phyloP scores from a whole-genome alignment of 768 basidiomycete species.

The Lentinula aciculospora region DNA sequence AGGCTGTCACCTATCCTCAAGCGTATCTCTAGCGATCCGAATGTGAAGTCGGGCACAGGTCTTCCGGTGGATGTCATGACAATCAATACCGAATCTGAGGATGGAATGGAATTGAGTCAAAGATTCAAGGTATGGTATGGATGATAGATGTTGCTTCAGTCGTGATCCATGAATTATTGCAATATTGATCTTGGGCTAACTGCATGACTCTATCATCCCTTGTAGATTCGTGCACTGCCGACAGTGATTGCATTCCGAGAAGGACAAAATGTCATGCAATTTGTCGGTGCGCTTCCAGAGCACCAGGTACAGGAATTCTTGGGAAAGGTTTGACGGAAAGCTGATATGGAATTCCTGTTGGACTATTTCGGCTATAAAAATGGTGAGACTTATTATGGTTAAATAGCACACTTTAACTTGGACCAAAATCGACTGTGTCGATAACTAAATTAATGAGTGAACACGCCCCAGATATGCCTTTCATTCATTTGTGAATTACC shows the following conservation, averaged over 20 bases:
- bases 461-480: too few species aligned
- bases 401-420: too few species aligned
- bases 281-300: conserved; percentile 55
- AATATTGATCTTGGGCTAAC: background rate
- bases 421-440: too few species aligned
- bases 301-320: conserved; percentile 39
- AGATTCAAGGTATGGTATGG: conserved; percentile 39
- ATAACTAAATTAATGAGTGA: too few species aligned
- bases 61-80: conserved; percentile 67
- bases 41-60: conserved; percentile 44
- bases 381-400: background rate
- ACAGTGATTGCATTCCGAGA: conserved; percentile 75
- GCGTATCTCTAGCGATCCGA: conserved; percentile 42
- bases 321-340: conserved; percentile 21
- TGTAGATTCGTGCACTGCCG: conserved; percentile 67
- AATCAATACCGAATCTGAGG: conserved; percentile 55
- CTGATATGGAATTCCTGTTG: background rate
- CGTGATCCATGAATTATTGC: background rate
- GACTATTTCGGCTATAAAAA: background rate
- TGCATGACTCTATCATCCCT: background rate
- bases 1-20: conserved; percentile 63
- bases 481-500: too few species aligned
- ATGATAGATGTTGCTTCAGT: conserved; percentile 5
- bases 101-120: conserved; percentile 42
- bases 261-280: conserved; percentile 52